These are phyloP conservation scores for Nakazawaea ernobii DNA, from an alignment of 805 yeast genomes.

Conservation along the genomic window DNA sequence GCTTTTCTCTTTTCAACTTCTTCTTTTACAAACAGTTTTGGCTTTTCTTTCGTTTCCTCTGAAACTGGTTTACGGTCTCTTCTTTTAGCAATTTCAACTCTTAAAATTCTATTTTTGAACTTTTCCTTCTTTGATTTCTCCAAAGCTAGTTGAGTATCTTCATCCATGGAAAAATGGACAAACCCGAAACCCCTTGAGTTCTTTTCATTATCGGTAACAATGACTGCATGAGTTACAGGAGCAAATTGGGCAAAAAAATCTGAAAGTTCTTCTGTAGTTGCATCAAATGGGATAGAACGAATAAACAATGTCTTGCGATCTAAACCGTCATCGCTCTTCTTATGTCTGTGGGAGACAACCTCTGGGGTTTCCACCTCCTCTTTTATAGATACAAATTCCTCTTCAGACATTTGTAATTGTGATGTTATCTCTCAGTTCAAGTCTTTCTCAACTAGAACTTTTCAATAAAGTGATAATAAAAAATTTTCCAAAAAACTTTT, in stretches of 20 bases:
- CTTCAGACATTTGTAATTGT: constrained; percentile 1
- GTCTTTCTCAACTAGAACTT: too few species aligned
- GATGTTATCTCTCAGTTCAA: neutral
- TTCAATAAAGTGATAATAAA: too few species aligned
- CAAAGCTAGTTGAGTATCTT: constrained; percentile 76
- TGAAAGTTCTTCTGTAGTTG: constrained; percentile 74
- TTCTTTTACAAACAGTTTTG: constrained; percentile 13
- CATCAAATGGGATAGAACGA: constrained; percentile 74
- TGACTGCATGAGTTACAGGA: constrained; percentile 92
- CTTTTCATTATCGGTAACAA: constrained; percentile 73
- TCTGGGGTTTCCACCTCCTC: neutral
- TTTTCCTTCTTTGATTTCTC: constrained; percentile 58
- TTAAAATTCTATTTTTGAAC: constrained; percentile 58
- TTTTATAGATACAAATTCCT: constrained; percentile 2
- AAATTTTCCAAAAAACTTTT: neutral
- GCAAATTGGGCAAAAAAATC: constrained; percentile 87
- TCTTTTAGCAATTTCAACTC: constrained; percentile 86
- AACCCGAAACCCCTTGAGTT: constrained; percentile 93
- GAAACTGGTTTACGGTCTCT: constrained; percentile 59
- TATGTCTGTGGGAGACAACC: neutral
- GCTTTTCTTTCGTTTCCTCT: constrained; percentile 19
- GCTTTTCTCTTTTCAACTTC: constrained; percentile 75
- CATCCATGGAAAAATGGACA: constrained; percentile 80
- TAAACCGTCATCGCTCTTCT: constrained; percentile 24
- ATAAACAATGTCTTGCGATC: constrained; percentile 74